Percentiles rank a stretch among this genome's conserved stretches.
Evolutionary conservation across 2,329 filamentous ascomycete genomes (phyloP).

Genomic region (Helotiales sp.): DNA sequence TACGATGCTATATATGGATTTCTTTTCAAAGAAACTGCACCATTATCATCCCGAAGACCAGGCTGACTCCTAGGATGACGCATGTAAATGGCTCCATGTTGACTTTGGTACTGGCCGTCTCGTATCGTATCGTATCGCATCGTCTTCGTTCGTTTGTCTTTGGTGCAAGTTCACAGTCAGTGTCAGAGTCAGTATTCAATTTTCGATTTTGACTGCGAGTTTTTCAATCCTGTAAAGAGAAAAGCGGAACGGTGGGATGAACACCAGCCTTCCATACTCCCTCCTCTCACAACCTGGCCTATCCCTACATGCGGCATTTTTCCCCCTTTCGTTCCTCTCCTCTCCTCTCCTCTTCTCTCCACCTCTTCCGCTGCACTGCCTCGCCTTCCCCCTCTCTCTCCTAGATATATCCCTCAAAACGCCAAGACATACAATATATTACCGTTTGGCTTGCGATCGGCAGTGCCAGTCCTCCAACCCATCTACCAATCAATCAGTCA

Average conservation of each 20-base stretch:
- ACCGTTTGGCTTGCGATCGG: not conserved
- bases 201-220: too few species aligned
- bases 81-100: constrained; percentile 24
- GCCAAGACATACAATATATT: not conserved
- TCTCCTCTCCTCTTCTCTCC: not conserved
- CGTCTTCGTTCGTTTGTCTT: too few species aligned
- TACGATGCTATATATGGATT: not conserved
- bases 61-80: constrained; percentile 27
- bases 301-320: not conserved
- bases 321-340: too few species aligned
- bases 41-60: constrained; percentile 31
- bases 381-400: not conserved
- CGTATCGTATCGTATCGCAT: too few species aligned
- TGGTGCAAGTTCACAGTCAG: too few species aligned
- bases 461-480: not conserved
- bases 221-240: too few species aligned
- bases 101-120: too few species aligned
- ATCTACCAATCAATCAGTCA: too few species aligned
- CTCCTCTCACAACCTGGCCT: not conserved
- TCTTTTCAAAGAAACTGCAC: constrained; percentile 24
- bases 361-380: not conserved
- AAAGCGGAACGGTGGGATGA: too few species aligned
- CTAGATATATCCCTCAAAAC: not conserved
- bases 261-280: not conserved
- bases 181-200: too few species aligned